Evolutionary conservation across 345 rosid genomes (phyloP).

Genomic region (Passiflora organensis): DNA sequence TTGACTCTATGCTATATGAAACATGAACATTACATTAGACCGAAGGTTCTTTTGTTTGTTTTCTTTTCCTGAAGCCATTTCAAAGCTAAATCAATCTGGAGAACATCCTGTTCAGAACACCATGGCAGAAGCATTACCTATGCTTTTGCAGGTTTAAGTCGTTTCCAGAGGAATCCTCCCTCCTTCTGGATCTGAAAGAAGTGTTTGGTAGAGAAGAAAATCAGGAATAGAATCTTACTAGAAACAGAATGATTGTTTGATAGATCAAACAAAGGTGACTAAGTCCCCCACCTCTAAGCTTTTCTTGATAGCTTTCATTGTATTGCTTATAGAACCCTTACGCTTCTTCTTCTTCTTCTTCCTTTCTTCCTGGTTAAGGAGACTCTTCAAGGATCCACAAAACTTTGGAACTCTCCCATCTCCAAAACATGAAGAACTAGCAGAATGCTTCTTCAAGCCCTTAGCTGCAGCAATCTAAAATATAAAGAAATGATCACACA

Average conservation of each 20-base stretch:
- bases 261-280: neutral
- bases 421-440: conserved; percentile 28
- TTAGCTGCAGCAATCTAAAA: conserved; percentile 17
- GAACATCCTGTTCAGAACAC: neutral
- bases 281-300: conserved; percentile 26
- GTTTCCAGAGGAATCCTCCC: conserved; percentile 20
- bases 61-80: neutral
- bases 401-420: conserved; percentile 27
- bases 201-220: neutral
- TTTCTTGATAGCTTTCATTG: conserved; percentile 22
- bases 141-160: conserved; percentile 20
- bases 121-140: conserved; percentile 12
- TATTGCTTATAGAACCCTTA: conserved; percentile 16
- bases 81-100: too few relatives aligned
- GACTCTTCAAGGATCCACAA: conserved; percentile 19
- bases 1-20: neutral
- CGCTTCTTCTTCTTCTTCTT: conserved; percentile 18
- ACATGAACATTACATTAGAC: neutral
- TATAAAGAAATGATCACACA: conserved; percentile 4
- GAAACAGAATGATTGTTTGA: neutral
- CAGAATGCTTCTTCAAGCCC: conserved; percentile 13
- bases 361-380: conserved; percentile 20
- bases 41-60: neutral
- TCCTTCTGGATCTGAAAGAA: conserved; percentile 30
- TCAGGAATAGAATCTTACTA: neutral